Conservation (phyloP, 805 yeast species). For the Starmerella roubikii region DNA sequence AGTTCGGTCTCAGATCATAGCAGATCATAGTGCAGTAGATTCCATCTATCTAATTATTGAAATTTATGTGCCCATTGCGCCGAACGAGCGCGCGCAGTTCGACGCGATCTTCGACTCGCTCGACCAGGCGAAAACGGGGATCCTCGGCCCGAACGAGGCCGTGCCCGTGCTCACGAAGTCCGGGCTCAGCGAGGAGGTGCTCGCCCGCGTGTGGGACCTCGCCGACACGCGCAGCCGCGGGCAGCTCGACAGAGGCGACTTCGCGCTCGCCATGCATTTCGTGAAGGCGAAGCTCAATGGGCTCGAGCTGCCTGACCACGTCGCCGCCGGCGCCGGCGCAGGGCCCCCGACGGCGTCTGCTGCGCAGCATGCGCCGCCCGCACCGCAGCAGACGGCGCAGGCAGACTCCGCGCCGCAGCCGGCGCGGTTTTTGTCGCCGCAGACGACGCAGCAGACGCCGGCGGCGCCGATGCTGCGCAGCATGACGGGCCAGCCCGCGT, state of each 20-base stretch:
- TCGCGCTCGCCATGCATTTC: constrained; percentile 84
- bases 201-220: constrained; percentile 90
- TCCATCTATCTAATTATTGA: too few species aligned
- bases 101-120: constrained; percentile 66
- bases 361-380: not conserved
- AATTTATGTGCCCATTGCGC: constrained; percentile 52
- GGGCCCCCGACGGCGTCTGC: not conserved
- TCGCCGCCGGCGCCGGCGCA: constrained; percentile 15
- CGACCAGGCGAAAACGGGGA: constrained; percentile 51
- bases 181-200: constrained; percentile 64
- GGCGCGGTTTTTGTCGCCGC: too few species aligned
- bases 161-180: constrained; percentile 85
- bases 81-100: constrained; percentile 60
- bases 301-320: constrained; percentile 50
- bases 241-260: constrained; percentile 63
- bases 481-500: not conserved
- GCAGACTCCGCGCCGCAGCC: not conserved
- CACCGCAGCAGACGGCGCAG: not conserved
- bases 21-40: too few species aligned
- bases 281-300: constrained; percentile 79
- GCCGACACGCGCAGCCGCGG: constrained; percentile 84
- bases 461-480: not conserved
- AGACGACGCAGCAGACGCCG: not conserved
- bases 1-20: too few species aligned
- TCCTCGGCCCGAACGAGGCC: constrained; percentile 61